A percentile compares a stretch with the other conserved stretches of the same genome.
phyloP scores from a whole-genome alignment of 2,329 filamentous ascomycete species.

The Penicillium sp. region DNA sequence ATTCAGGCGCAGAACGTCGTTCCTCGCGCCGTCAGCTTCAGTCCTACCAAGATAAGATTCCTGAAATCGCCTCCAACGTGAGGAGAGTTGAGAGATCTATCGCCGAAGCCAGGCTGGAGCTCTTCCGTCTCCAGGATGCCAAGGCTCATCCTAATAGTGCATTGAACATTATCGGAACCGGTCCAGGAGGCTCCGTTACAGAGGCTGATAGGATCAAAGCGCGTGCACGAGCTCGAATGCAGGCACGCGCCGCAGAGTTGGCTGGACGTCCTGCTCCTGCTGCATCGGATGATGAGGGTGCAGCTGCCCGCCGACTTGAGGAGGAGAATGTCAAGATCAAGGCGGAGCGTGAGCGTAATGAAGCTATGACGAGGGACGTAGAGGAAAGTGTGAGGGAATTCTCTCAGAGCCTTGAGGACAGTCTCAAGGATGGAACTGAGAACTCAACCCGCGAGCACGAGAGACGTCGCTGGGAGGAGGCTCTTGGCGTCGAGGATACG shows the following conservation, averaged over 20 bases:
- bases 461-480: constrained; percentile 91
- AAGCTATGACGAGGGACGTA: constrained; percentile 93
- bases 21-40: constrained; percentile 86
- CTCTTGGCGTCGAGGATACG: constrained; percentile 90
- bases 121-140: constrained; percentile 90
- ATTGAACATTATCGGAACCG: constrained; percentile 80
- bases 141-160: constrained; percentile 84
- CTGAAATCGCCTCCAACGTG: constrained; percentile 87
- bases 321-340: constrained; percentile 78
- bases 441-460: constrained; percentile 82
- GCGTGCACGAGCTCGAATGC: constrained; percentile 96
- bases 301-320: constrained; percentile 79
- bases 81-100: constrained; percentile 88
- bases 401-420: constrained; percentile 77
- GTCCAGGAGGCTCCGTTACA: constrained; percentile 83
- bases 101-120: constrained; percentile 81
- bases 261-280: constrained; percentile 76
- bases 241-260: constrained; percentile 88
- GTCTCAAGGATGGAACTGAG: constrained; percentile 73
- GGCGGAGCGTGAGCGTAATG: constrained; percentile 87
- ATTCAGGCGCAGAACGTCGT: constrained; percentile 84
- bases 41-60: constrained; percentile 80
- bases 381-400: constrained; percentile 94
- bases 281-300: constrained; percentile 64
- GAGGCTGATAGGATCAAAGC: constrained; percentile 94